These are phyloP conservation scores for Zymoseptoria passerinii DNA, from an alignment of 2,329 filamentous ascomycete species.

Conservation along the genomic window DNA sequence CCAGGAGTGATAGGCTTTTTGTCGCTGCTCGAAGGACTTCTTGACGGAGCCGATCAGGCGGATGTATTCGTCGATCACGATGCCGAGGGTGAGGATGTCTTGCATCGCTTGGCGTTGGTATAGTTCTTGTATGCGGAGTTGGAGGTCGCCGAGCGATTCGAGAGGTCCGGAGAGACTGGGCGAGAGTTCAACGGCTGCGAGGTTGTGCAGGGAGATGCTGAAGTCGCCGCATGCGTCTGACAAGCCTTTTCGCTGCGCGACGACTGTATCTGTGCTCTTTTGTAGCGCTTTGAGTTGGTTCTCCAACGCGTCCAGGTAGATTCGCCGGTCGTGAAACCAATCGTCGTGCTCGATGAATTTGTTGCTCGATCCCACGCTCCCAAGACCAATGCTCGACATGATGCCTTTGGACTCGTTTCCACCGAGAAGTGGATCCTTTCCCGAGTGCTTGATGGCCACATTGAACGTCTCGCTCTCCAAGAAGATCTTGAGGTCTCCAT, in stretches of 20 bases:
- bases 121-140: constrained; percentile 86
- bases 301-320: constrained; percentile 91
- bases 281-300: constrained; percentile 76
- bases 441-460: constrained; percentile 90
- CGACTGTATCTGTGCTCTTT: constrained; percentile 90
- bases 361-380: constrained; percentile 58
- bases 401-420: constrained; percentile 79
- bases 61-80: constrained; percentile 97
- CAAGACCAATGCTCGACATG: constrained; percentile 65
- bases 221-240: constrained; percentile 92
- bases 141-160: constrained; percentile 84
- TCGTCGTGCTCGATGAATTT: constrained; percentile 99
- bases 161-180: constrained; percentile 79
- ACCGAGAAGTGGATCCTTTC: constrained; percentile 67
- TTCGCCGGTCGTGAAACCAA: constrained; percentile 95
- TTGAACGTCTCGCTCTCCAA: constrained; percentile 94
- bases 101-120: constrained; percentile 97
- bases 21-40: constrained; percentile 80
- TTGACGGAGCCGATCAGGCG: constrained; percentile 92
- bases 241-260: constrained; percentile 83
- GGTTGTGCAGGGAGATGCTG: constrained; percentile 80
- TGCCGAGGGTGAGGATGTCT: constrained; percentile 89
- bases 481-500: constrained; percentile 90
- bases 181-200: constrained; percentile 87
- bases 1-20: constrained; percentile 95